Evolutionary conservation across 2,329 filamentous ascomycete species (phyloP), one percentile per base, ranked within the genome.

Genomic region (Penicillium sp.): DNA sequence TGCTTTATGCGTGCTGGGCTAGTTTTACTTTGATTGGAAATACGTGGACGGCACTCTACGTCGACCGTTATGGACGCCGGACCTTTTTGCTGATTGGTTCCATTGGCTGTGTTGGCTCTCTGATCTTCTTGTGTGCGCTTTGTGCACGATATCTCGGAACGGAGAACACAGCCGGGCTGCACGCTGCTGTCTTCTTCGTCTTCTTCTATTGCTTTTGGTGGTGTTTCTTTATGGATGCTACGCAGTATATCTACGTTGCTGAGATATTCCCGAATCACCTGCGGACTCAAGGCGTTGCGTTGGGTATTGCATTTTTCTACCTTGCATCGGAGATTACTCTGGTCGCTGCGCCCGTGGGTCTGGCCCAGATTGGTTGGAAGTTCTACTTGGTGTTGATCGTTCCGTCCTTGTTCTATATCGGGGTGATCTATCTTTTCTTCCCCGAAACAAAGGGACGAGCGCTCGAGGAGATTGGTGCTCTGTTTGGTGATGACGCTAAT

Each of bases 261-360:
- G 73, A 76, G 62, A 77, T 77, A 46, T 77, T 75, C 63, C 74
- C 75, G 3, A 78, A 69, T 18, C 69, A 75, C 54, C 59, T 76
- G 14, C 69, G 74, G 3, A 66, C 68, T 12, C 68, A 74, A 41
- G 74, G 74, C 0, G 71, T 73, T 18, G 72, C 73, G 0, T 55
- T 77, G 31, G 72, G 74, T 1, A 63, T 77, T 52, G 59, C 65
- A 29, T 66, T 67, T 25, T 67, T 73, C 35, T 75, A 74, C 20
- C 31, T 49, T 7, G 67, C 69, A n/a, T 67, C 69, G 8, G 71
- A 73, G 37, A 67, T 76, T 31, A 67, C 69, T 6, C 67, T 76
- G 2, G 64, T 70, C 6, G 68, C 64, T 7, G 71, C 64, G 4
- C 70, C 71, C 0, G 69, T 70, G 33, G 72, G 69, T 6, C 56